phyloP scores from a whole-genome alignment of 768 basidiomycete species.

The Leccinum variicolor region DNA sequence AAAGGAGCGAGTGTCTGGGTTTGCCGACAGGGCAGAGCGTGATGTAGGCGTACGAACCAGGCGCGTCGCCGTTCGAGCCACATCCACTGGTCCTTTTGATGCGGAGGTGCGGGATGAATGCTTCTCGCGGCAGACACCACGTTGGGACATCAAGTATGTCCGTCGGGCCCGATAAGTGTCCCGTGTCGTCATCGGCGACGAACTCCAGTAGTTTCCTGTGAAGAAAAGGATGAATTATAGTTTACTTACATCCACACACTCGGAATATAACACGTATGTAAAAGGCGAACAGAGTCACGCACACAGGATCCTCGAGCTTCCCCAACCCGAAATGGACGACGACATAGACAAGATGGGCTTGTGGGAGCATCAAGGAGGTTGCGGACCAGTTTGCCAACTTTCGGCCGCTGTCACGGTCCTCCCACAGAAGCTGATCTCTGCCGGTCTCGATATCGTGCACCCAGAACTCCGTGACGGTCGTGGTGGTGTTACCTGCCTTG shows the following conservation, averaged over 20 bases:
- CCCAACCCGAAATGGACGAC: conserved; percentile 10
- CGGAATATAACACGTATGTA: background rate
- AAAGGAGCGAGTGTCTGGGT: conserved; percentile 14
- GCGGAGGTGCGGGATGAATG: conserved; percentile 11
- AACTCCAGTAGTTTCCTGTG: conserved; percentile 18
- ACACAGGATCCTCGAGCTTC: conserved; percentile 13
- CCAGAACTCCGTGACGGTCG: background rate
- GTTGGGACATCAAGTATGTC: conserved; percentile 16
- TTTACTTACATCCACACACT: background rate
- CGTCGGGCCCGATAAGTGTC: conserved; percentile 1
- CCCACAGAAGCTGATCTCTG: conserved; percentile 15
- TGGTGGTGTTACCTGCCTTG: background rate
- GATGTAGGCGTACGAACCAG: conserved; percentile 13
- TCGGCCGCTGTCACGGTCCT: conserved; percentile 2
- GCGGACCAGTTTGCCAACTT: conserved; percentile 5
- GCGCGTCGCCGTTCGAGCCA: background rate
- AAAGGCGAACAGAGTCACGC: background rate
- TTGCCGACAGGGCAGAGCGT: conserved; percentile 9
- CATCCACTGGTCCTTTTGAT: background rate
- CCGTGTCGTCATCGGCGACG: conserved; percentile 17
- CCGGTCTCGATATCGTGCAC: conserved; percentile 14
- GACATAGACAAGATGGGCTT: conserved; percentile 16
- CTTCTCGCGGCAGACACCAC: conserved; percentile 8
- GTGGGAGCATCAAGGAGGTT: conserved; percentile 3
- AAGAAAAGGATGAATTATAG: background rate